Conservation (phyloP, 805 yeast genomes). For the Clavispora vitiphila region DNA sequence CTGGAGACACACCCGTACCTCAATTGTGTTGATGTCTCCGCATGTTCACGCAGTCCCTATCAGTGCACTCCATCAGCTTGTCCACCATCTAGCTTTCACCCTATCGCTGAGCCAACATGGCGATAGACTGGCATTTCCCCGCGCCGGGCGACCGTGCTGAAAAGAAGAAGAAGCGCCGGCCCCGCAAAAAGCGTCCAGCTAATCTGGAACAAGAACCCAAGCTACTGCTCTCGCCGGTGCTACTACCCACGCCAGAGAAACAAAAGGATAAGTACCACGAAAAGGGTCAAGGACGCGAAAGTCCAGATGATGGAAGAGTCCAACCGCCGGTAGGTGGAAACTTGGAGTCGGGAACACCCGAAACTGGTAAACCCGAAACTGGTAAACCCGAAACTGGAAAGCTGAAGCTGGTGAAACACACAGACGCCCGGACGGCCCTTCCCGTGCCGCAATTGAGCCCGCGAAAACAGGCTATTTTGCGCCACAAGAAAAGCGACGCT, state of each 20-base stretch:
- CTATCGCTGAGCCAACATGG: slow-evolving; percentile 1
- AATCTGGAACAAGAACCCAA: too few relatives aligned
- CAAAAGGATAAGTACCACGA: too few relatives aligned
- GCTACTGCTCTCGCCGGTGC: background rate
- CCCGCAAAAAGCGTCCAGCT: background rate
- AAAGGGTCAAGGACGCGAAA: too few relatives aligned
- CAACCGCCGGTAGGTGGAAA: too few relatives aligned
- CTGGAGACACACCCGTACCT: slow-evolving; percentile 2
- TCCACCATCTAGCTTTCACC: background rate
- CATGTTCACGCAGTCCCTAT: background rate
- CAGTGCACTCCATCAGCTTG: slow-evolving; percentile 1
- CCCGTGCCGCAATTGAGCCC: slow-evolving; percentile 25
- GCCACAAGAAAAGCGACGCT: slow-evolving; percentile 30
- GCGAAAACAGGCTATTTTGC: slow-evolving; percentile 33
- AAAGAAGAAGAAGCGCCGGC: background rate
- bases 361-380: too few relatives aligned
- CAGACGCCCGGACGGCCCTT: too few relatives aligned
- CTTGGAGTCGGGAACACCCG: too few relatives aligned
- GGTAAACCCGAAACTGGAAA: too few relatives aligned
- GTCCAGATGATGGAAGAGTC: too few relatives aligned
- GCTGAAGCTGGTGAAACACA: too few relatives aligned
- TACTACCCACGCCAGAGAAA: too few relatives aligned
- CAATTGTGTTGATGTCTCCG: background rate
- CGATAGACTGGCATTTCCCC: background rate
- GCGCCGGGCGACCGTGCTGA: background rate